Conservation (phyloP, 106 monocot genomes). For the Agapanthus africanus region DNA sequence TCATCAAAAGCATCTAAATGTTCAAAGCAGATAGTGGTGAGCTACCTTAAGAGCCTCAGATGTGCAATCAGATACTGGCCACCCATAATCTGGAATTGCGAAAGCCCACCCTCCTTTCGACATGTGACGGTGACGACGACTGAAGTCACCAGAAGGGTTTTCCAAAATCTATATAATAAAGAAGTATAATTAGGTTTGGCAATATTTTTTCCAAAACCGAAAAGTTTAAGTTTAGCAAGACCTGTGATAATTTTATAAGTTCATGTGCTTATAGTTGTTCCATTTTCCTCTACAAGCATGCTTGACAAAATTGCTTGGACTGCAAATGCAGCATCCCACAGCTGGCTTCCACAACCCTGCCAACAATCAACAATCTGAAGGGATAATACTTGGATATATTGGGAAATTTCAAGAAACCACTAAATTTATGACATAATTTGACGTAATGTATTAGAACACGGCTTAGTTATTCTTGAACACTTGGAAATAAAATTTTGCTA, state of each 20-base stretch:
- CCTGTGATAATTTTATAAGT: slow-evolving; percentile 50
- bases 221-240: background rate
- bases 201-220: background rate
- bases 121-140: slow-evolving; percentile 34
- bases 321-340: slow-evolving; percentile 49
- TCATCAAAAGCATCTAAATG: background rate
- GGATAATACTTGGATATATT: background rate
- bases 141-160: slow-evolving; percentile 40
- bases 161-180: slow-evolving; percentile 22
- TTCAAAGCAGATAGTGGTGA: background rate
- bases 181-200: background rate
- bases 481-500: background rate
- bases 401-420: background rate
- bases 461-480: background rate
- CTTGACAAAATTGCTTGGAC: slow-evolving; percentile 49
- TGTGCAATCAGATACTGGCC: slow-evolving; percentile 16
- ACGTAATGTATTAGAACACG: background rate
- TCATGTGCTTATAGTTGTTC: slow-evolving; percentile 33
- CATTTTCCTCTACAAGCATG: slow-evolving; percentile 31
- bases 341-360: slow-evolving; percentile 38
- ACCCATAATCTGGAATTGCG: slow-evolving; percentile 15
- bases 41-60: slow-evolving; percentile 16
- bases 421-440: background rate
- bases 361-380: background rate
- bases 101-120: slow-evolving; percentile 19